Evolutionary conservation across 208 protist genomes (phyloP).

Genomic region (Leptomonas pyrrhocoris): DNA sequence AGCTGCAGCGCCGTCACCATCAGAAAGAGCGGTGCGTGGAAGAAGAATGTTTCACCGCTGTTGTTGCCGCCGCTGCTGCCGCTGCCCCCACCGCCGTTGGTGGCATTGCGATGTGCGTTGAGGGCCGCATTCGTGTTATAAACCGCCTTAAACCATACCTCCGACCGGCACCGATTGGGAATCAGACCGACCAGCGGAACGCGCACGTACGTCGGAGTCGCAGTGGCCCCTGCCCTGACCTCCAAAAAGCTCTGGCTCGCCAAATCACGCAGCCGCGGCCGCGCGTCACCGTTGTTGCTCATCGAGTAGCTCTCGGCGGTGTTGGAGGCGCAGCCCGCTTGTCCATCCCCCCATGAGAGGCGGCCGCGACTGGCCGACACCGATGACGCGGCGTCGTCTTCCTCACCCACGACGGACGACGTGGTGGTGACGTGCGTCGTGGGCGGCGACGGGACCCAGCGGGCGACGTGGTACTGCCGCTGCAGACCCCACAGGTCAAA

Average conservation of each 20-base stretch:
- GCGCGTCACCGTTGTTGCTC: conserved; percentile 29
- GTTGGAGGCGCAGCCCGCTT: conserved; percentile 33
- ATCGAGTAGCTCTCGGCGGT: conserved; percentile 23
- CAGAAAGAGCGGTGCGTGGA: conserved; percentile 79
- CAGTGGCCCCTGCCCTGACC: neutral
- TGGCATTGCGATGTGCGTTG: conserved; percentile 1
- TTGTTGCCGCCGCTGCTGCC: conserved; percentile 18
- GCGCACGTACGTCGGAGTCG: conserved; percentile 34
- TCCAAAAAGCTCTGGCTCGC: conserved; percentile 15
- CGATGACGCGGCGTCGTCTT: conserved; percentile 26
- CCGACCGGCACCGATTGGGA: conserved; percentile 75
- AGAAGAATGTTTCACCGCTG: conserved; percentile 27
- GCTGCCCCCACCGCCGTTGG: neutral
- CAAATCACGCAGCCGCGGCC: conserved; percentile 21
- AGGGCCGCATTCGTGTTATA: conserved; percentile 10
- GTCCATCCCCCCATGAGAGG: conserved; percentile 31
- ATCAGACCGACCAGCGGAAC: conserved; percentile 69
- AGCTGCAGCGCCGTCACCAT: conserved; percentile 77
- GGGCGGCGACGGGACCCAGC: conserved; percentile 29
- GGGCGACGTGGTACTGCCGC: conserved; percentile 53
- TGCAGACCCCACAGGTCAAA: conserved; percentile 75
- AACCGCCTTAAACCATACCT: conserved; percentile 71
- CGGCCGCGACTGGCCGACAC: conserved; percentile 29
- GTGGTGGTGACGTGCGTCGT: conserved; percentile 20
- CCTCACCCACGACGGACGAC: conserved; percentile 23